phyloP scores from a whole-genome alignment of 2,329 filamentous ascomycete genomes.

The Chaetomiaceae sp. region DNA sequence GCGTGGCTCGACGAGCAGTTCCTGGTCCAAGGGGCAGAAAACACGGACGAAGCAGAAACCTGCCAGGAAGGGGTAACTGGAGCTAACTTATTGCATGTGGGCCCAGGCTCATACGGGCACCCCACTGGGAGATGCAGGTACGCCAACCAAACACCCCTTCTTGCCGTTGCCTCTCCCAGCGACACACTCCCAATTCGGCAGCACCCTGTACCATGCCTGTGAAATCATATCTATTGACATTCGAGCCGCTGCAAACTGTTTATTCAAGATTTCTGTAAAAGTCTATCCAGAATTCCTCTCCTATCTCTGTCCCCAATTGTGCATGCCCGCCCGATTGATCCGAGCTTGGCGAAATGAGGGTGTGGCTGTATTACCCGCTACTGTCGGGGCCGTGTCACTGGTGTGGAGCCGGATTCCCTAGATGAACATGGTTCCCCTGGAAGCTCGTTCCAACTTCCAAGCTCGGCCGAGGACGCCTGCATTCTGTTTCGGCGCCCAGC shows the following conservation, averaged over 20 bases:
- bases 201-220: no score
- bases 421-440: conserved; percentile 10
- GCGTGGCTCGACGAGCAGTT: conserved; percentile 25
- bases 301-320: not conserved
- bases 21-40: conserved; percentile 22
- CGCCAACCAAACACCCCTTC: not conserved
- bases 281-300: no score
- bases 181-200: no score
- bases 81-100: conserved; percentile 19
- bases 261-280: no score
- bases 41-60: conserved; percentile 19
- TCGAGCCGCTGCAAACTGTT: no score
- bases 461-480: conserved; percentile 13
- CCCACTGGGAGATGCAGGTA: conserved; percentile 16
- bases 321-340: not conserved
- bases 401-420: conserved; percentile 11
- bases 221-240: no score
- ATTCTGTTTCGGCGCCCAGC: conserved; percentile 13
- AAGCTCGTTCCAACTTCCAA: conserved; percentile 17
- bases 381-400: conserved; percentile 10
- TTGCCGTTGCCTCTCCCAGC: conserved; percentile 1
- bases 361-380: conserved; percentile 14
- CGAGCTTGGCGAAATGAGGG: conserved; percentile 19
- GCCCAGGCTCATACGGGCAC: conserved; percentile 21
- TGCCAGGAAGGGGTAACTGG: conserved; percentile 27